Conservation (phyloP, 2,329 filamentous ascomycete genomes). For the Sphaceloma murrayae region DNA sequence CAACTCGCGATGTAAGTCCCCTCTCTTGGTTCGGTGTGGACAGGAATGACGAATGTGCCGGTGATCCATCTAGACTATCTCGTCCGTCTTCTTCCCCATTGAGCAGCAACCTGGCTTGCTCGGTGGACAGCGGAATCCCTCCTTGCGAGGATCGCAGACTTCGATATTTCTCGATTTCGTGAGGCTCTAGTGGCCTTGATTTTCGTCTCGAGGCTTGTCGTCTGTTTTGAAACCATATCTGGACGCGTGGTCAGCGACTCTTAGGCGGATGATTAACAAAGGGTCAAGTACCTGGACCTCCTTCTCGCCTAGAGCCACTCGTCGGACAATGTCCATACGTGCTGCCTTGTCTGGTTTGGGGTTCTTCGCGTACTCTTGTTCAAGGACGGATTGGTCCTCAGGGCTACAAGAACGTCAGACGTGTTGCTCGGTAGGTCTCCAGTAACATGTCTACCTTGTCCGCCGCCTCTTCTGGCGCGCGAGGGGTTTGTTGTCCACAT, state of each 20-base stretch:
- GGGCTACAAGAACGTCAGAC: constrained; percentile 45
- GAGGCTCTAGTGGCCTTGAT: constrained; percentile 68
- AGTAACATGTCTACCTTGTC: constrained; percentile 43
- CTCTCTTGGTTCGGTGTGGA: constrained; percentile 9
- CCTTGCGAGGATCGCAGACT: constrained; percentile 21
- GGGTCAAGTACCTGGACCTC: constrained; percentile 72
- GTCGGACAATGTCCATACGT: constrained; percentile 72
- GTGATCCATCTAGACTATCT: constrained; percentile 2
- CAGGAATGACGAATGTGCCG: constrained; percentile 1
- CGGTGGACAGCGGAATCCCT: constrained; percentile 2
- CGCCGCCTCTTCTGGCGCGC: constrained; percentile 52
- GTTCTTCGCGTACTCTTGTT: constrained; percentile 74
- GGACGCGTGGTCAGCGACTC: constrained; percentile 15
- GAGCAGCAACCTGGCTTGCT: constrained; percentile 1
- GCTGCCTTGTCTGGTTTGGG: constrained; percentile 86
- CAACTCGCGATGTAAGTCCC: not conserved
- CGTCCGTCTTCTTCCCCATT: constrained; percentile 2
- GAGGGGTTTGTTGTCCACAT: constrained; percentile 50
- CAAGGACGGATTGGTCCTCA: constrained; percentile 80
- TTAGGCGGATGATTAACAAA: not conserved
- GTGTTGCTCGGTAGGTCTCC: not conserved
- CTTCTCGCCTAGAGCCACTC: constrained; percentile 84
- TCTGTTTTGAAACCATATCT: constrained; percentile 98
- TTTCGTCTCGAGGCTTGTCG: constrained; percentile 87
- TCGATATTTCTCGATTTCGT: constrained; percentile 52